phyloP scores from a whole-genome alignment of 1,139 yeast genomes.

The Pichia sp. region DNA sequence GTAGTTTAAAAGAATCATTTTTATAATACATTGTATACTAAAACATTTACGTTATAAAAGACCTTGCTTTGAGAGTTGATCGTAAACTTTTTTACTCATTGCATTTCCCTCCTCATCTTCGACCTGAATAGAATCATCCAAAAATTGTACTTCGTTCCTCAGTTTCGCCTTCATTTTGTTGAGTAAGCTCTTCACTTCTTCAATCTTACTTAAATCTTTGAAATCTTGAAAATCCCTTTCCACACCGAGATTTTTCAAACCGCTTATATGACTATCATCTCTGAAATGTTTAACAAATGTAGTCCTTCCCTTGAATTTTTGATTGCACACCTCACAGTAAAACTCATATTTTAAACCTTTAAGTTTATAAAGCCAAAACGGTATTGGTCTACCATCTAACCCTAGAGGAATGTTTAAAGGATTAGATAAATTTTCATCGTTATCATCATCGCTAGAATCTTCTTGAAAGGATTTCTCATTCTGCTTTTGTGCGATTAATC shows the following conservation, averaged over 20 bases:
- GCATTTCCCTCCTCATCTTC: slow-evolving; percentile 93
- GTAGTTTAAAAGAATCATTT: neutral
- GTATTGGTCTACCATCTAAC: slow-evolving; percentile 86
- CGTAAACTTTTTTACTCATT: slow-evolving; percentile 74
- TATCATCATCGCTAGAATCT: slow-evolving; percentile 20
- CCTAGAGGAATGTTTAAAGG: slow-evolving; percentile 71
- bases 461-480: slow-evolving; percentile 18
- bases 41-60: slow-evolving; percentile 12
- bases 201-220: slow-evolving; percentile 57
- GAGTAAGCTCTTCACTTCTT: slow-evolving; percentile 63
- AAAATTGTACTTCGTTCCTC: slow-evolving; percentile 35
- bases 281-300: slow-evolving; percentile 69
- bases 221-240: slow-evolving; percentile 37
- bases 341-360: slow-evolving; percentile 76
- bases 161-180: slow-evolving; percentile 36
- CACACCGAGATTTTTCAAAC: slow-evolving; percentile 71
- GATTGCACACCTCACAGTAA: slow-evolving; percentile 84
- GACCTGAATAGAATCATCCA: slow-evolving; percentile 63
- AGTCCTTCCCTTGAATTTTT: slow-evolving; percentile 67
- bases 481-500: neutral
- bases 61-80: slow-evolving; percentile 83
- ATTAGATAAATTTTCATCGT: slow-evolving; percentile 26
- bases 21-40: neutral
- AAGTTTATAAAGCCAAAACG: slow-evolving; percentile 85
- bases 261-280: slow-evolving; percentile 62